Evolutionary conservation across 805 yeast genomes (phyloP).

Genomic region (Huiozyma sinensis): DNA sequence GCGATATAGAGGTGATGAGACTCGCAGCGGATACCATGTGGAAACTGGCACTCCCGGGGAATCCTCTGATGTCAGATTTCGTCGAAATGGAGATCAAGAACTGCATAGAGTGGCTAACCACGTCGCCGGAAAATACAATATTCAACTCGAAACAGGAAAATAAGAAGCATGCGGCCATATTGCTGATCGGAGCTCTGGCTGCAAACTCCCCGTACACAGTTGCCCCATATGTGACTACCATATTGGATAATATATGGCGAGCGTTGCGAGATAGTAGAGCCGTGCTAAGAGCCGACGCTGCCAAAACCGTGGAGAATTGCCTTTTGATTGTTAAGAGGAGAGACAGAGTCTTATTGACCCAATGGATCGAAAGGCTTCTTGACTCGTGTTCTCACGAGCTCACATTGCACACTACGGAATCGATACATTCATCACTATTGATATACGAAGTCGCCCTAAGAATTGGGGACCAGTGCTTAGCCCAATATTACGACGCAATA

Average conservation of each 20-base stretch:
- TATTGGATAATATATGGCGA: slow-evolving; percentile 72
- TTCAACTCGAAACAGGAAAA: slow-evolving; percentile 52
- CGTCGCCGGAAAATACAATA: slow-evolving; percentile 22
- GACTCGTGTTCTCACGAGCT: slow-evolving; percentile 30
- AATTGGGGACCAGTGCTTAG: slow-evolving; percentile 61
- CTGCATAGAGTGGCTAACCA: slow-evolving; percentile 77
- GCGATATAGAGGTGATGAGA: slow-evolving; percentile 69
- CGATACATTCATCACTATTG: slow-evolving; percentile 70
- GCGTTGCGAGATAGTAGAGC: slow-evolving; percentile 68
- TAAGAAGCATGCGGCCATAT: slow-evolving; percentile 78
- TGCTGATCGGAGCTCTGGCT: slow-evolving; percentile 70
- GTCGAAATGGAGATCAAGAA: slow-evolving; percentile 82
- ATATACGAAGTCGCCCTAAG: slow-evolving; percentile 66
- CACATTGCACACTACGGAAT: slow-evolving; percentile 40
- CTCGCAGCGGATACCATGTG: slow-evolving; percentile 79
- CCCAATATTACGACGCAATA: slow-evolving; percentile 57
- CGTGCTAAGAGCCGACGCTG: slow-evolving; percentile 67
- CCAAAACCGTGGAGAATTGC: slow-evolving; percentile 63
- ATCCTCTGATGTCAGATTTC: slow-evolving; percentile 76
- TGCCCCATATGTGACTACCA: slow-evolving; percentile 60
- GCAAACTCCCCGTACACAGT: slow-evolving; percentile 72
- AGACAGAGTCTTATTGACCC: slow-evolving; percentile 55
- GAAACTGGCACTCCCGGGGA: slow-evolving; percentile 74
- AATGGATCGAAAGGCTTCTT: slow-evolving; percentile 60
- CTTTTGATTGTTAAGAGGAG: slow-evolving; percentile 65